phyloP scores from a whole-genome alignment of 352 stramenopile species.

The Phytophthora pinifolia region DNA sequence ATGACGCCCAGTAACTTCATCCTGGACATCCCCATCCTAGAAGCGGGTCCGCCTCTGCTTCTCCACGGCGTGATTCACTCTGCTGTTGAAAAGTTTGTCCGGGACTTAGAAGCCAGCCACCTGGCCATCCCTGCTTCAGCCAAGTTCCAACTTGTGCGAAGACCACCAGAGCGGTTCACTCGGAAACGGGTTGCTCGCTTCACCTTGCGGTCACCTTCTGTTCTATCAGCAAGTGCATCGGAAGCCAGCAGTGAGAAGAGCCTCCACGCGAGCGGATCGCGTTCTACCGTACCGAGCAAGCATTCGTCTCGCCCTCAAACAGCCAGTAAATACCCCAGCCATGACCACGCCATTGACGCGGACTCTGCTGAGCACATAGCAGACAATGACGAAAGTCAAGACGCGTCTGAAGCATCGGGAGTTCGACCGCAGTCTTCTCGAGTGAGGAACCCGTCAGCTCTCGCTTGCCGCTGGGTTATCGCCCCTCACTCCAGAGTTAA shows the following conservation, averaged over 20 bases:
- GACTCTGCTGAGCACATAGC: neutral
- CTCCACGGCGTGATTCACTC: conserved; percentile 56
- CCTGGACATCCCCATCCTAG: conserved; percentile 54
- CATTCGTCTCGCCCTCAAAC: conserved; percentile 23
- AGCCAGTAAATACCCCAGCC: conserved; percentile 14
- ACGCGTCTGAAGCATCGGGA: conserved; percentile 1
- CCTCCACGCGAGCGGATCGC: conserved; percentile 11
- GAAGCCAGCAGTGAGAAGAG: conserved; percentile 25
- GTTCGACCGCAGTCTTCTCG: conserved; percentile 6
- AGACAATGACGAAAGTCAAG: conserved; percentile 7
- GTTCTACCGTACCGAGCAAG: conserved; percentile 14
- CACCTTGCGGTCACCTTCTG: conserved; percentile 14
- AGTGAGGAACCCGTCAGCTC: neutral
- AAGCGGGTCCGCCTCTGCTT: conserved; percentile 48
- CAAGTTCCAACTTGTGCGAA: conserved; percentile 82
- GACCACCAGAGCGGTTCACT: conserved; percentile 60
- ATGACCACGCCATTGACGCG: neutral
- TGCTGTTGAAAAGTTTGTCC: conserved; percentile 62
- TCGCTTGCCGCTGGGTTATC: conserved; percentile 75
- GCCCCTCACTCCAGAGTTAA: conserved; percentile 49
- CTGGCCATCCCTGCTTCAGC: conserved; percentile 55
- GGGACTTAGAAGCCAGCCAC: conserved; percentile 62
- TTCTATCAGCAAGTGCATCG: conserved; percentile 9
- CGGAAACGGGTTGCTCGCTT: conserved; percentile 65
- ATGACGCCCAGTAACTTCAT: conserved; percentile 45